A percentile compares a stretch with the other conserved stretches of the same genome.
phyloP scores from a whole-genome alignment of 2,329 filamentous ascomycete genomes.

The Colletotrichum zoysiae region DNA sequence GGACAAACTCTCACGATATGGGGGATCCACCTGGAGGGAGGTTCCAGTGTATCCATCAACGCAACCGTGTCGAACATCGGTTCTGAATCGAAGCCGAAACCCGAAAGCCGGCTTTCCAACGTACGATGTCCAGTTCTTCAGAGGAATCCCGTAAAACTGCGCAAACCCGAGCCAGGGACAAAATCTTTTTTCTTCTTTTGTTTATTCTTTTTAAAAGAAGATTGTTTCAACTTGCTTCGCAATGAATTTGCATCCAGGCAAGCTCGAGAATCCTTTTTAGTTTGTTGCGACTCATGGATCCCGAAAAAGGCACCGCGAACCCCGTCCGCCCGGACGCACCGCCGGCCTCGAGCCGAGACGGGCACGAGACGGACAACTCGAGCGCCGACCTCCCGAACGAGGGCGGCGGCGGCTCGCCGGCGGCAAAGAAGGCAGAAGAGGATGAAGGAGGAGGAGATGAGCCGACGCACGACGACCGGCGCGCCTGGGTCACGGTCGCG shows the following conservation, averaged over 20 bases:
- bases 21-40: background rate
- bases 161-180: background rate
- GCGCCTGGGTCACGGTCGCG: slow-evolving; percentile 46
- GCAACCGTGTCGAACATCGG: background rate
- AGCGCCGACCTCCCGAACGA: background rate
- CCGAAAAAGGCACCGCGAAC: slow-evolving; percentile 14
- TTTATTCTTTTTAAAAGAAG: too few species aligned
- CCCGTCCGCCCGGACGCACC: background rate
- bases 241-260: background rate
- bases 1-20: background rate
- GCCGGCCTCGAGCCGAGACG: background rate
- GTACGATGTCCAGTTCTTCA: slow-evolving; percentile 4
- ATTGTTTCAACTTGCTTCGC: background rate
- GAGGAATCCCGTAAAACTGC: background rate
- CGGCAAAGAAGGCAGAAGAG: background rate
- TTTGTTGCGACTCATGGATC: slow-evolving; percentile 9
- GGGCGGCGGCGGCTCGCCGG: background rate
- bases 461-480: slow-evolving; percentile 10
- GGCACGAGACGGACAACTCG: slow-evolving; percentile 15
- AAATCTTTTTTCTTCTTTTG: too few species aligned
- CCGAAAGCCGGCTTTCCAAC: slow-evolving; percentile 36
- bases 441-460: background rate
- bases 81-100: slow-evolving; percentile 18
- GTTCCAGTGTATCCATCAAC: background rate
- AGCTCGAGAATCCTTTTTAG: background rate